Base-by-base conservation (phyloP, 495 filamentous ascomycete genomes). In the Xylaria telfairii region DNA sequence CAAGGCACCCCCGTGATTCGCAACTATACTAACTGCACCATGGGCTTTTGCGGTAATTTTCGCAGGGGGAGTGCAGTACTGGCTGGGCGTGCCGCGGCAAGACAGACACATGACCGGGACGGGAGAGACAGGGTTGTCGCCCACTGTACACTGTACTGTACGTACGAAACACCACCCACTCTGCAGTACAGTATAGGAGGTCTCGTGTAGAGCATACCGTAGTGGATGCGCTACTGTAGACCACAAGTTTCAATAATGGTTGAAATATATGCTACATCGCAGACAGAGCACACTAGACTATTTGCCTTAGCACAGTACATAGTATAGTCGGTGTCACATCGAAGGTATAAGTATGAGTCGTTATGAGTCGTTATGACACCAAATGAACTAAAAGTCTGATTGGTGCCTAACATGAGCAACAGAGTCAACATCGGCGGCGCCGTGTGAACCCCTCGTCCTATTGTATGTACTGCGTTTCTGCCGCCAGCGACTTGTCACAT, bases 241-340 rank as follows among this genome's bases (percentile, higher is more conserved):
- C 34, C 12, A 30, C 24, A 3, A 66, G 42, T 66, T 67, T 44
- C 65, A 34, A 67, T 67, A 67, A 37, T 57, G 49, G 37, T 51
- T 56, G 49, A 26, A 39, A 26, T 57, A 44, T 67, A 67, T 67
- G 65, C 65, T 24, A 57, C 65, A 56, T 67, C 34, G 65, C 37
- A 67, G 12, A 67, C 51, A 30, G 26, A 15, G 24, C 10, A 30
- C 51, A 28, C 51, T 54, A 54, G 51, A 30, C 51, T 54, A 30
- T 54, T n/a, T 28, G 4, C 24, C 51, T 54, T 54, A n/a, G 51
- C 17, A 30, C 26, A 17, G 12, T 8, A 28, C 17, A 30, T 13
- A 17, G 12, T 8, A 28, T 9, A 17, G 51, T 54, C 51, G 51
- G 26, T 15, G 30, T 54, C 13, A 4, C 13, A 10, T 54, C 24